Evolutionary conservation across 129 eudicot species (phyloP).

Genomic region (Escallonia rubra): DNA sequence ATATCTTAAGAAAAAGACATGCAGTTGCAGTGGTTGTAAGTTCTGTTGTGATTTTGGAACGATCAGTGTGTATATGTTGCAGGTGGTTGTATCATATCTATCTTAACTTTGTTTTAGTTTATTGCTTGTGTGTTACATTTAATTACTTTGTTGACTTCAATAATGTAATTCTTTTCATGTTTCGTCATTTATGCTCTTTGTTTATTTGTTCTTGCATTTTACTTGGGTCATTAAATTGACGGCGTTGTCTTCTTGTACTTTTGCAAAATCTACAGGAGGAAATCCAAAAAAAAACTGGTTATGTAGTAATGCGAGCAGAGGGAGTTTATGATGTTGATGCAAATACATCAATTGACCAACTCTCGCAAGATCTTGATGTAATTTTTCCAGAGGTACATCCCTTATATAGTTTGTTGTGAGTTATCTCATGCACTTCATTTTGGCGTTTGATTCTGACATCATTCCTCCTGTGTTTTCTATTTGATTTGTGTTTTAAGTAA

Average conservation of each 20-base stretch:
- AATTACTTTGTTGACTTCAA: too few relatives aligned
- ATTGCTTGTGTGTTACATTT: too few relatives aligned
- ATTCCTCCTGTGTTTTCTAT: not conserved
- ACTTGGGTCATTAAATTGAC: not conserved
- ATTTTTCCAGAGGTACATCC: conserved; percentile 52
- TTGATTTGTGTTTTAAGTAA: too few relatives aligned
- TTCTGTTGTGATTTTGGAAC: too few relatives aligned
- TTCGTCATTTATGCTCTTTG: too few relatives aligned
- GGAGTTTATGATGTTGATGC: conserved; percentile 75
- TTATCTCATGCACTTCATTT: not conserved
- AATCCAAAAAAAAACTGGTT: conserved; percentile 66
- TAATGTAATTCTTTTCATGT: too few relatives aligned
- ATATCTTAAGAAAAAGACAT: too few relatives aligned
- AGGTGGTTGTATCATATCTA: too few relatives aligned
- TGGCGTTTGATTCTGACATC: not conserved
- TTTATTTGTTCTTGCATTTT: not conserved
- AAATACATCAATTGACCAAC: conserved; percentile 68
- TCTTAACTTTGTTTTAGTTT: too few relatives aligned
- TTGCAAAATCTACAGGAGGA: conserved; percentile 46
- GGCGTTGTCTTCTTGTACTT: not conserved
- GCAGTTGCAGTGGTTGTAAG: too few relatives aligned
- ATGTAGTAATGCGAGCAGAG: conserved; percentile 62
- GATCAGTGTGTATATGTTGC: too few relatives aligned
- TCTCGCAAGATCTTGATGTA: conserved; percentile 56
- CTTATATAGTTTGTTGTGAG: not conserved